A percentile compares a stretch with the other conserved stretches of the same genome.
phyloP scores from a whole-genome alignment of 2,329 filamentous ascomycete species.

The Aspergillus calidoustus region DNA sequence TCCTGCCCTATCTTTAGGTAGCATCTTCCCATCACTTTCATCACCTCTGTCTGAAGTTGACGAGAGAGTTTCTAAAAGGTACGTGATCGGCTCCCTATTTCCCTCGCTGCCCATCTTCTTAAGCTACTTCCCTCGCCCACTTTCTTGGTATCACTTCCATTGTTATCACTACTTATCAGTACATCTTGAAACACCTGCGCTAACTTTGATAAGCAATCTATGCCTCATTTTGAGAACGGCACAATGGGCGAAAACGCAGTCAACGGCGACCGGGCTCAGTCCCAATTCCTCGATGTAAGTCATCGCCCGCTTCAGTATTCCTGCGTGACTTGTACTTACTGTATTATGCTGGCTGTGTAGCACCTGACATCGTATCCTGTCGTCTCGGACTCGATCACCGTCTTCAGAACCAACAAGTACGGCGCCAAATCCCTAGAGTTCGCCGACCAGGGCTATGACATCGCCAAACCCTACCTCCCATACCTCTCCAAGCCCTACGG shows the following conservation, averaged over 20 bases:
- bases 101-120: neutral
- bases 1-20: conserved; percentile 12
- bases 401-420: conserved; percentile 80
- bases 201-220: conserved; percentile 28
- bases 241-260: conserved; percentile 53
- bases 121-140: neutral
- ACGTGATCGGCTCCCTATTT: neutral
- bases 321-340: conserved; percentile 26
- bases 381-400: conserved; percentile 75
- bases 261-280: conserved; percentile 56
- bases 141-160: neutral
- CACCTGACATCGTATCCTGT: conserved; percentile 85
- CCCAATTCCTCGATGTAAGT: conserved; percentile 51
- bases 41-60: neutral
- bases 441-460: conserved; percentile 73
- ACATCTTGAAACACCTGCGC: neutral
- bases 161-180: conserved; percentile 5
- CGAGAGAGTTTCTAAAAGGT: conserved; percentile 1
- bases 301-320: conserved; percentile 12
- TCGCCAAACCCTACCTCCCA: conserved; percentile 78
- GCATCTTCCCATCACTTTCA: conserved; percentile 11
- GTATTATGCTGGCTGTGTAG: conserved; percentile 51
- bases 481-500: conserved; percentile 79
- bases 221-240: conserved; percentile 56
- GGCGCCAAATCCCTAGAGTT: conserved; percentile 82